phyloP scores from a whole-genome alignment of 768 basidiomycete species.

The Strobilomyces dryophilus region DNA sequence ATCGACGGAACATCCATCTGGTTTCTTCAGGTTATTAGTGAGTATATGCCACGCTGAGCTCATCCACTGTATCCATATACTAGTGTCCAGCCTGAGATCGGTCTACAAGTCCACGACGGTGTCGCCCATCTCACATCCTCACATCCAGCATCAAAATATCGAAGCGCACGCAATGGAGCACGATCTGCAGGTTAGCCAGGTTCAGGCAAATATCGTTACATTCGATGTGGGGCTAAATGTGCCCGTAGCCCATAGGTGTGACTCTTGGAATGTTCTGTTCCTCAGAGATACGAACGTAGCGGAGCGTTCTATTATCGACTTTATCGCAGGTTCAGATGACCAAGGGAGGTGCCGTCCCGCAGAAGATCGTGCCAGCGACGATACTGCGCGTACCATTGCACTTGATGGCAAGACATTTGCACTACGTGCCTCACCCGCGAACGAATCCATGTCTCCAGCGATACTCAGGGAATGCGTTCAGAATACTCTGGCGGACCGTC shows the following conservation, averaged over 20 bases:
- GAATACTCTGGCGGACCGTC: slow-evolving; percentile 1
- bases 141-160: slow-evolving; percentile 3
- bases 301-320: slow-evolving; percentile 17
- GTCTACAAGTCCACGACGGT: slow-evolving; percentile 9
- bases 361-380: not conserved
- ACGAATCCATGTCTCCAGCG: not conserved
- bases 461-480: slow-evolving; percentile 2
- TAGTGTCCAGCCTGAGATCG: slow-evolving; percentile 7
- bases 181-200: slow-evolving; percentile 11
- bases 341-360: not conserved
- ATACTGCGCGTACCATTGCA: slow-evolving; percentile 7
- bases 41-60: slow-evolving; percentile 1
- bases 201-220: not conserved
- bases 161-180: slow-evolving; percentile 7
- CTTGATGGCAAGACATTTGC: slow-evolving; percentile 16
- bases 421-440: slow-evolving; percentile 6
- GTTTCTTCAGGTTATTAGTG: slow-evolving; percentile 2
- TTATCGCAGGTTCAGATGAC: slow-evolving; percentile 10
- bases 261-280: slow-evolving; percentile 16
- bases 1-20: not conserved
- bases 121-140: slow-evolving; percentile 11
- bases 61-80: not conserved
- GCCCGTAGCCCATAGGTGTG: slow-evolving; percentile 5
- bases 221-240: slow-evolving; percentile 4
- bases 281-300: slow-evolving; percentile 20